Evolutionary conservation across 1,284 basidiomycete species (phyloP), one percentile per base, ranked within the genome.

Genomic region (Leucocoprinus gongylophorus): DNA sequence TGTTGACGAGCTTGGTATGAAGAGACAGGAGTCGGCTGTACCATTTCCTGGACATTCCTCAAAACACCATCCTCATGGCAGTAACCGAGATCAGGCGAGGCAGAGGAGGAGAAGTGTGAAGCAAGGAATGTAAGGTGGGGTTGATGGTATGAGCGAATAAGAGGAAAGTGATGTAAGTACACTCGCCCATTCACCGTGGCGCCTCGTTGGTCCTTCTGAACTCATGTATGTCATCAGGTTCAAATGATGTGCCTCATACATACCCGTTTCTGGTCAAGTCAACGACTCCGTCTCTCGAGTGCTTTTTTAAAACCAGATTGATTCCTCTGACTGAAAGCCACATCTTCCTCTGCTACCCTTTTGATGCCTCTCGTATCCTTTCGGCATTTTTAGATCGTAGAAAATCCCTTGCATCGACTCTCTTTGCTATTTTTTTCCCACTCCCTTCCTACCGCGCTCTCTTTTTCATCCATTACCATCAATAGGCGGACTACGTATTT

Each of bases 51-150:
- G 33, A 15, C 49, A 35, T 20, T 26, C 23, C 23, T 33, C 51
- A 12, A 48, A 13, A n/a, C 26, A 15, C 5, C 40, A 35, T 8
- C 29, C 33, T 32, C 32, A 41, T 17, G 48, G 51, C 15, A 46
- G 32, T 18, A 52, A 40, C 21, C 50, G 38, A 7, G 30, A 47
- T 29, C 29, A 48, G 51, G 67, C 56, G 62, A 68, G 50, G 17
- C 42, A 57, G 21, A 64, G 56, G 35, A 59, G 50, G 53, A 69
- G 57, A 63, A 70, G 54, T 58, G 53, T 68, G 57, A 63, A 70
- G 54, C 58, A 59, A 52, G 61, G 68, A 67, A 63, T 51, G 32
- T 64, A 54, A 59, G 38, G 42, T 15, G 42, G 15, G 33, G 28
- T 20, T 18, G 20, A 15, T 20, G 21, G 38, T 5, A 18, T 21